These are phyloP conservation scores for Stemphylium lycopersici DNA, from an alignment of 2,329 filamentous ascomycete species.

Conservation along the genomic window DNA sequence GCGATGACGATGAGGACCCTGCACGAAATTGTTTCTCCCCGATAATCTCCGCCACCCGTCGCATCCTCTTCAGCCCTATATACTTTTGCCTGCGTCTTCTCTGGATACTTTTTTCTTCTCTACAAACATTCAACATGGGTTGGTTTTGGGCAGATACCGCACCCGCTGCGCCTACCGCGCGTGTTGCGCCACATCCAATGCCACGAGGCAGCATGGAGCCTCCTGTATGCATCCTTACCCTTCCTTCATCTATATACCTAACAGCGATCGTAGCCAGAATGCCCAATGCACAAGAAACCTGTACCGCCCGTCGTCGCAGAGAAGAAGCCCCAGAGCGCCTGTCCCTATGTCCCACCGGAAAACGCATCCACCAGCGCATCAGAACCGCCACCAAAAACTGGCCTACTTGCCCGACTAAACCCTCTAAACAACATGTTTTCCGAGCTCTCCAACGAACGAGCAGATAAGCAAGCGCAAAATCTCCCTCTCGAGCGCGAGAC, in stretches of 20 bases:
- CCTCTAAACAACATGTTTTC: conserved; percentile 96
- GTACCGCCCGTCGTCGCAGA: conserved; percentile 39
- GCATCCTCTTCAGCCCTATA: conserved; percentile 19
- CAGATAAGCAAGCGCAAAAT: conserved; percentile 72
- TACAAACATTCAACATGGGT: conserved; percentile 58
- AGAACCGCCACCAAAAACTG: conserved; percentile 47
- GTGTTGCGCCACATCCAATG: conserved; percentile 56
- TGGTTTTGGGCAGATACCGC: conserved; percentile 72
- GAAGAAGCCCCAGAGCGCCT: conserved; percentile 54
- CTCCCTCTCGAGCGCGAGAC: conserved; percentile 82
- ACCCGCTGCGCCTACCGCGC: conserved; percentile 47
- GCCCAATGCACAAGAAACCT: conserved; percentile 69
- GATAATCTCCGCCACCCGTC: conserved; percentile 41
- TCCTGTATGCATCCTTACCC: conserved; percentile 54
- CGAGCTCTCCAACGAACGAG: conserved; percentile 79
- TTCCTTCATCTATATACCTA: conserved; percentile 26
- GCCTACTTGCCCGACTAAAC: conserved; percentile 70
- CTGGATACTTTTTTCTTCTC: conserved; percentile 2
- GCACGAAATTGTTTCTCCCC: conserved; percentile 44
- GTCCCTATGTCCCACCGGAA: conserved; percentile 54
- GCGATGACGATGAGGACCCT: conserved; percentile 41
- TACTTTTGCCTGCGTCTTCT: conserved; percentile 16
- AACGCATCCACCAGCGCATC: conserved; percentile 38
- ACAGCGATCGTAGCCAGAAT: conserved; percentile 61
- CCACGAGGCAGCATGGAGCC: conserved; percentile 57